These are phyloP conservation scores for Pestalotiopsis sp. DNA, from an alignment of 2,329 filamentous ascomycete species.

Conservation along the genomic window DNA sequence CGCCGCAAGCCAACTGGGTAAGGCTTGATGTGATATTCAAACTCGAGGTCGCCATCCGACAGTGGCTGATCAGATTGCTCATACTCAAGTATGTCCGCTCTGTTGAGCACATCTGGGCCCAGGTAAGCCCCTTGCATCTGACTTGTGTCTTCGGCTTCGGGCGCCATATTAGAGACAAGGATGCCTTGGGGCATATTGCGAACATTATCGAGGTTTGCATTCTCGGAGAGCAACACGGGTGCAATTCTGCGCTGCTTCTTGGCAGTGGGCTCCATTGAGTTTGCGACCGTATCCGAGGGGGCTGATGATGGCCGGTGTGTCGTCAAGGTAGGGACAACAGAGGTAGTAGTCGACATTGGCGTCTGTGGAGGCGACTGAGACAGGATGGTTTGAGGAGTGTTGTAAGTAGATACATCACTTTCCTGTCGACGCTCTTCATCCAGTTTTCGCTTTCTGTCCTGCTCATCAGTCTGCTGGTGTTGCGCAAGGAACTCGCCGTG, in stretches of 20 bases:
- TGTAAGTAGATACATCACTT: background rate
- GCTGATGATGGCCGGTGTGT: background rate
- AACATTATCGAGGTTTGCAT: constrained; percentile 18
- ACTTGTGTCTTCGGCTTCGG: background rate
- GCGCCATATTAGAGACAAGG: background rate
- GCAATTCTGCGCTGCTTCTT: constrained; percentile 27
- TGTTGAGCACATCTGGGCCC: constrained; percentile 23
- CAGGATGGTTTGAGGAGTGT: background rate
- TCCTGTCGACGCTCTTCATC: constrained; percentile 6
- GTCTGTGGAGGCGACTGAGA: background rate
- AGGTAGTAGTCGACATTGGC: background rate
- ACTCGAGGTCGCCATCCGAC: constrained; percentile 12
- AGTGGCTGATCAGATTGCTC: background rate
- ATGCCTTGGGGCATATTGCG: constrained; percentile 20
- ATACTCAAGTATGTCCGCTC: constrained; percentile 25
- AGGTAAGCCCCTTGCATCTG: constrained; percentile 20
- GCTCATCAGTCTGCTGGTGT: background rate
- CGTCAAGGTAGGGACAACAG: background rate
- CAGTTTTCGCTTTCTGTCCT: constrained; percentile 13
- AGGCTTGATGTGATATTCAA: constrained; percentile 15
- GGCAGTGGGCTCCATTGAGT: background rate
- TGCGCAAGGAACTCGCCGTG: background rate
- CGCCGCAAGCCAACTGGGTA: constrained; percentile 21
- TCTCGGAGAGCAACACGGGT: constrained; percentile 21
- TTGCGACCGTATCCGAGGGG: background rate